Evolutionary conservation across 1,284 basidiomycete species (phyloP), one percentile per base, ranked within the genome.

Genomic region (Neonothopanus nambi): DNA sequence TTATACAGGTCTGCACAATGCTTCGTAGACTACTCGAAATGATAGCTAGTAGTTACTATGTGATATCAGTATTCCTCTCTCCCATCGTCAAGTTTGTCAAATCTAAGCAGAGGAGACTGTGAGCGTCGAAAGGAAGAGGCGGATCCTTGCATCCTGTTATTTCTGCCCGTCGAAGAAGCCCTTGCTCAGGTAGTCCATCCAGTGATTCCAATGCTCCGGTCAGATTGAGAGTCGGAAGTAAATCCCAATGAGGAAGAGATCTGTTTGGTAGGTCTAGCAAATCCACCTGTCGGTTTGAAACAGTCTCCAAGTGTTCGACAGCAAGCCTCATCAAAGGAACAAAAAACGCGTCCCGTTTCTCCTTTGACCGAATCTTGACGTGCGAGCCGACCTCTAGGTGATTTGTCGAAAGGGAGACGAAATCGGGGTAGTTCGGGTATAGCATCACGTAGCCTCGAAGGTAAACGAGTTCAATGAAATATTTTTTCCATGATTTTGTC

Each of bases 401-500:
- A 65, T 93, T 93, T 18, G 90, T 93, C 53, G 90, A 92, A 8
- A 93, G 67, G 18, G 90, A 91, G 33, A 77, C 65, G 61, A 82
- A 89, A 43, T 75, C 75, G 30, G 74, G 76, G 62, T 82, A 93
- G 67, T 93, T 93, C 5, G 91, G 90, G 63, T 93, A 93, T 17
- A 93, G 78, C 89, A 93, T 93, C 51, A 84, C 79, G 67, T 91
- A 91, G 5, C 90, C 90, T 7, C 84, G 81, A 12, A 93, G 76
- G 66, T 84, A 90, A 35, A 82, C 83, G 50, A 93, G 76, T 67
- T 93, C 91, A 67, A 92, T 93, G 66, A 93, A 90, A 68, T 87
- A 93, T 57, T 85, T 86, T 67, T 93, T 93, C 91, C 91, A 93
- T 7, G 88, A 91, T 46, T 78, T 78, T 15, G 79, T 76, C 91